These are phyloP conservation scores for Amylocystis lapponica DNA, from an alignment of 768 basidiomycete species.

Conservation along the genomic window DNA sequence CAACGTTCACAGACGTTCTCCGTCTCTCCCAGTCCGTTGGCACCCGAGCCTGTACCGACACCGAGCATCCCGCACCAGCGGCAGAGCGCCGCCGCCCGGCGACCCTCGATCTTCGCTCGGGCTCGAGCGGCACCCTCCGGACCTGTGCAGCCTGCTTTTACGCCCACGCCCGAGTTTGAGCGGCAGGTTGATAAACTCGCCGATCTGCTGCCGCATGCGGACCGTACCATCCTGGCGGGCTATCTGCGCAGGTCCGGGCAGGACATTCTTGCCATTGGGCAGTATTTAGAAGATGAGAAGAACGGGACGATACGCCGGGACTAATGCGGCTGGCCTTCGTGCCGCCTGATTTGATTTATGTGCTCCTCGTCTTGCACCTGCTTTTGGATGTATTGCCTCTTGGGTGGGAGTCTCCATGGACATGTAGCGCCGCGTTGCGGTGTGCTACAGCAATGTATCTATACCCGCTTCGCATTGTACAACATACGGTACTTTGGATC, in stretches of 20 bases:
- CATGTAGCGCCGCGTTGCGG: no score
- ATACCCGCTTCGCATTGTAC: slow-evolving; percentile 6
- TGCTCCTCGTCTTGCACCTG: slow-evolving; percentile 4
- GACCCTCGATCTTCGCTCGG: slow-evolving; percentile 28
- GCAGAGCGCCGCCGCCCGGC: slow-evolving; percentile 22
- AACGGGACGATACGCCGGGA: slow-evolving; percentile 51
- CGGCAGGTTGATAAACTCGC: slow-evolving; percentile 67
- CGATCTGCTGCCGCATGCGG: slow-evolving; percentile 68
- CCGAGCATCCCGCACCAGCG: slow-evolving; percentile 24
- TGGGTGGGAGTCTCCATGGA: not conserved
- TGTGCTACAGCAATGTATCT: slow-evolving; percentile 6
- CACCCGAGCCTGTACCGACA: slow-evolving; percentile 25
- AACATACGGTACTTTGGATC: no score
- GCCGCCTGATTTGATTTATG: slow-evolving; percentile 9
- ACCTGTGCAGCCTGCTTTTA: slow-evolving; percentile 4
- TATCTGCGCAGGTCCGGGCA: slow-evolving; percentile 73
- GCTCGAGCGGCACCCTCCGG: slow-evolving; percentile 7
- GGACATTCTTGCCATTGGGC: slow-evolving; percentile 81
- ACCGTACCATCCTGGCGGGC: slow-evolving; percentile 57
- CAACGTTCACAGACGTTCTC: slow-evolving; percentile 67
- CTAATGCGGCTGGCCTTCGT: slow-evolving; percentile 11
- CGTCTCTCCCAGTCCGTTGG: slow-evolving; percentile 18
- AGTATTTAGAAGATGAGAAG: slow-evolving; percentile 81
- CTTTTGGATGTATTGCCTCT: not conserved
- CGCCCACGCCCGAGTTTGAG: slow-evolving; percentile 44